Evolutionary conservation across 441 rosid genomes (phyloP), one percentile per base, ranked within the genome.

Genomic region (Geranium incanum): DNA sequence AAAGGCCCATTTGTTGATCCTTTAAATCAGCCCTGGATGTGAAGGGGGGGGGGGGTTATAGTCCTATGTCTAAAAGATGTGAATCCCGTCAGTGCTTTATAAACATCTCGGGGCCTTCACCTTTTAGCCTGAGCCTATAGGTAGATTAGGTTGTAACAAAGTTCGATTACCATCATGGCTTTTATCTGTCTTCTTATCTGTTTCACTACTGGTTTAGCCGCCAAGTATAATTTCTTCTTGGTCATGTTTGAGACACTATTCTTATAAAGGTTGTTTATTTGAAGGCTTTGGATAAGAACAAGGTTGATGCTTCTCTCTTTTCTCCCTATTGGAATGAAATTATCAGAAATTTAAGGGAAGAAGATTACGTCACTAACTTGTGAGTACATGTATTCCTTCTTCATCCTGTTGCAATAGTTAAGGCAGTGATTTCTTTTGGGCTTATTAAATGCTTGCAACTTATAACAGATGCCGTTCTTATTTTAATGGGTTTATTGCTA

Each of bases 311-410:
- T 79, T 85, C 93, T 71, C 89, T 78, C 70, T 95, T 95, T 78
- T 82, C 97, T 77, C 98, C 98, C 69, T 92, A 88, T 82, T 95
- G 98, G 99, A 95, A 95, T 81, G 96, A 95, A 81, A 92, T 95
- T 75, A 74, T 95, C 16, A 88, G 81, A 82, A 87, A 82, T 79
- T 85, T 95, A 21, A 86, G 99, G 72, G 99, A 92, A 76, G 99
- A 95, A 81, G 99, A 95, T 83, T 92, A 92, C 78, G 74, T 95
- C 74, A 84, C 92, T 75, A 85, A 80, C 77, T 81, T 84, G 99
- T 95, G 82, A 90, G 99, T 82, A 36, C 28, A 12, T 13, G 70
- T 11, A 0, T 28, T 67, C 7, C 36, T 57, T 76, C 55, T 16
- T 70, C 68, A 66, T 71, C 43, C 57, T 78, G 21, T 21, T 74